These are phyloP conservation scores for Ustulina deusta DNA, from an alignment of 2,329 filamentous ascomycete species.

Conservation along the genomic window DNA sequence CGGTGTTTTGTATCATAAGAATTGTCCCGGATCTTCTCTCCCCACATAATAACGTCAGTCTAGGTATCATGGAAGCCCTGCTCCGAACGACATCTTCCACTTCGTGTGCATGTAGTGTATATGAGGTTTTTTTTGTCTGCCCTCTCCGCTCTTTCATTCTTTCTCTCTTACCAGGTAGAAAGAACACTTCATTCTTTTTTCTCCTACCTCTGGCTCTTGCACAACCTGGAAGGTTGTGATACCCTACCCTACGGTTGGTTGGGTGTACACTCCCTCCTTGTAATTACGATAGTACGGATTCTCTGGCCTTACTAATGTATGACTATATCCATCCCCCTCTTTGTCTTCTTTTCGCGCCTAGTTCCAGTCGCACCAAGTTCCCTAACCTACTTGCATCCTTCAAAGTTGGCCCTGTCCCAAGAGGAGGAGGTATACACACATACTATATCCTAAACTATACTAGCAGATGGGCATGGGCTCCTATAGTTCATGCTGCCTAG, in stretches of 20 bases:
- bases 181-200: too few species aligned
- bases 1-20: background rate
- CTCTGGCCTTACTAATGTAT: background rate
- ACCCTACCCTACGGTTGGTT: too few species aligned
- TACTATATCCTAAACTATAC: background rate
- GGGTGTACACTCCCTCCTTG: too few species aligned
- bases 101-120: too few species aligned
- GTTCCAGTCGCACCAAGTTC: constrained; percentile 4
- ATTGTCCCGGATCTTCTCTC: background rate
- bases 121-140: background rate
- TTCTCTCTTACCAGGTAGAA: too few species aligned
- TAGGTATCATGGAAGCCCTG: too few species aligned
- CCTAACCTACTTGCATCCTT: background rate
- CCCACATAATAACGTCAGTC: too few species aligned
- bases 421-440: background rate
- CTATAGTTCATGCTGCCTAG: constrained; percentile 5
- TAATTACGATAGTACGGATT: background rate
- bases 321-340: background rate
- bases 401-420: too few species aligned
- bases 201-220: too few species aligned
- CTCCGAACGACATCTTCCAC: background rate
- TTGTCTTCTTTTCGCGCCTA: background rate
- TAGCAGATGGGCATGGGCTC: background rate
- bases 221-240: too few species aligned
- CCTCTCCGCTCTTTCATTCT: background rate